These are phyloP conservation scores for Beauveria brongniartii DNA, from an alignment of 2,329 filamentous ascomycete genomes.

Conservation along the genomic window DNA sequence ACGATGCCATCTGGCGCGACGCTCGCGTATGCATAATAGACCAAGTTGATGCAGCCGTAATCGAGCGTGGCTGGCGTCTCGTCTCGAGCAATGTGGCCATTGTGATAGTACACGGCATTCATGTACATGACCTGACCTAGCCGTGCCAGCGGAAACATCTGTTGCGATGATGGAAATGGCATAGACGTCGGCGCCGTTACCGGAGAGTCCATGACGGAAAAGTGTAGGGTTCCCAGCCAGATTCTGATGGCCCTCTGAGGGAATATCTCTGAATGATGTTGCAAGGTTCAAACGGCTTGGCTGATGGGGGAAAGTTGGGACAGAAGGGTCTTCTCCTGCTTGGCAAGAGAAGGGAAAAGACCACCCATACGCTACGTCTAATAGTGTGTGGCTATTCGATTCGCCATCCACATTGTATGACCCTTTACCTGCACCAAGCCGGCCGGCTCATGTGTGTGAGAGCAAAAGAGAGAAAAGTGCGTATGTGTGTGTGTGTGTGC, in stretches of 20 bases:
- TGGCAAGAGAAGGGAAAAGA: background rate
- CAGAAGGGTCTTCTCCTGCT: background rate
- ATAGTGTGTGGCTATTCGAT: background rate
- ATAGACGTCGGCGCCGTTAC: background rate
- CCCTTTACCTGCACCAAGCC: conserved; percentile 2
- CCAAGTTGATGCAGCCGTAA: conserved; percentile 68
- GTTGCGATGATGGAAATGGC: background rate
- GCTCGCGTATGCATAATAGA: conserved; percentile 77
- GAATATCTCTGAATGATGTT: background rate
- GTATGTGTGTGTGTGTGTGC: background rate
- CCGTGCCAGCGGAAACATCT: background rate
- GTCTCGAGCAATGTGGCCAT: conserved; percentile 63
- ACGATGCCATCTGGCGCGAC: conserved; percentile 65
- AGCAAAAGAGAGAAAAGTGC: background rate
- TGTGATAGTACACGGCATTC: conserved; percentile 83
- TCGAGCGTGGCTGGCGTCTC: conserved; percentile 68
- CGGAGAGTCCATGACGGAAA: background rate
- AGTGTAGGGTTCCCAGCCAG: background rate
- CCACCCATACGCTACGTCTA: background rate
- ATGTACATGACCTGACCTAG: conserved; percentile 41
- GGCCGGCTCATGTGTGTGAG: background rate
- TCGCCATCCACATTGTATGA: conserved; percentile 8
- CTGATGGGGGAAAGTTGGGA: background rate
- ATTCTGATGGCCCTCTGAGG: background rate
- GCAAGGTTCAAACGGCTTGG: background rate